Evolutionary conservation across 768 basidiomycete genomes (phyloP).

Genomic region (Mycena filopes): DNA sequence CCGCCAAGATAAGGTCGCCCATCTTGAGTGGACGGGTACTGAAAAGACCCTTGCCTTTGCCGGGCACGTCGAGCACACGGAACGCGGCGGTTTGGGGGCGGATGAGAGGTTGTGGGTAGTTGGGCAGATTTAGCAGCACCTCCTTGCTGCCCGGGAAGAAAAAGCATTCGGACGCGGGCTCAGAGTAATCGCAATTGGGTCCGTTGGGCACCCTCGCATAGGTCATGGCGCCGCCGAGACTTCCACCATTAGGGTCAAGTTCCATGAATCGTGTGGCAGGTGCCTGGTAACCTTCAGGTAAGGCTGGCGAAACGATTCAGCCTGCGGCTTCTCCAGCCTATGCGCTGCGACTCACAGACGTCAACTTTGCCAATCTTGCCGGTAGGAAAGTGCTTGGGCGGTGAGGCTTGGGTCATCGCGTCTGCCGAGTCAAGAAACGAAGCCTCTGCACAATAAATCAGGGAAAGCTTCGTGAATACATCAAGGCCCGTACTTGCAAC

Average conservation of each 20-base stretch:
- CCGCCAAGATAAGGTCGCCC: conserved; percentile 48
- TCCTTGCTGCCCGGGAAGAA: conserved; percentile 28
- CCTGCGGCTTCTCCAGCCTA: too few relatives aligned
- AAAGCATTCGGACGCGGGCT: conserved; percentile 25
- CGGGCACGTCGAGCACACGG: conserved; percentile 27
- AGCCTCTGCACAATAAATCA: too few relatives aligned
- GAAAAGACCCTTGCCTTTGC: conserved; percentile 45
- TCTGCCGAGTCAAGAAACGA: too few relatives aligned
- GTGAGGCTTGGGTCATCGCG: too few relatives aligned
- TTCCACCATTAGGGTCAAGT: not conserved
- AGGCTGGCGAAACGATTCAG: not conserved
- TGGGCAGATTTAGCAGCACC: conserved; percentile 24
- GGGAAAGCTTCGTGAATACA: too few relatives aligned
- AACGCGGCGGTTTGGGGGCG: conserved; percentile 10
- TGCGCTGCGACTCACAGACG: conserved; percentile 1
- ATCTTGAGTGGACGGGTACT: conserved; percentile 42
- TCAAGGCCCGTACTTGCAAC: not conserved
- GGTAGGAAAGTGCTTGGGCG: not conserved
- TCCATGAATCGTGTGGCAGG: not conserved
- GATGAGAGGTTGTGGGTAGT: conserved; percentile 29
- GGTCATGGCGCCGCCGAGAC: not conserved
- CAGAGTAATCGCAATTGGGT: not conserved
- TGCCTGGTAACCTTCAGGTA: not conserved
- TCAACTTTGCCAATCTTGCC: not conserved
- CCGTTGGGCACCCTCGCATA: conserved; percentile 6